phyloP scores from a whole-genome alignment of 2,329 filamentous ascomycete species.

The Aspergillus felis region DNA sequence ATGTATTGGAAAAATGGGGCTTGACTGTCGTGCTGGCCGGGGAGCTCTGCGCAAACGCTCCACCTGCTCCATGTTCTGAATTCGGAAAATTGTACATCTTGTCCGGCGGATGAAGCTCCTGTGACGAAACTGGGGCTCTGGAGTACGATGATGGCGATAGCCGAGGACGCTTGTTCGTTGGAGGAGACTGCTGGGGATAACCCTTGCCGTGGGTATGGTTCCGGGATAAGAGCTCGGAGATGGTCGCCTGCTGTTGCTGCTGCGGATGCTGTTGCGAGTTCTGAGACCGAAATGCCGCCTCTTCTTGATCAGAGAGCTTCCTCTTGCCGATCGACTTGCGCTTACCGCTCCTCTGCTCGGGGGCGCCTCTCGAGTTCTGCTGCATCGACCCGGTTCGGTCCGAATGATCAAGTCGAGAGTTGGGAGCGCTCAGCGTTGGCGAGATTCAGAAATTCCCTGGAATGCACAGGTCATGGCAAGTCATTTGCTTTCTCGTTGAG shows the following conservation, averaged over 20 bases:
- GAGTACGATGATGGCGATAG: constrained; percentile 25
- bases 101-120: constrained; percentile 28
- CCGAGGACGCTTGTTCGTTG: constrained; percentile 41
- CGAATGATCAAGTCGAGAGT: constrained; percentile 12
- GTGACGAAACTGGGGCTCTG: constrained; percentile 9
- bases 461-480: constrained; percentile 17
- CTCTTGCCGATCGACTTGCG: constrained; percentile 41
- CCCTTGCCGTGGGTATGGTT: constrained; percentile 22
- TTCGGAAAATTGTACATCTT: constrained; percentile 54
- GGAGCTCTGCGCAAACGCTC: constrained; percentile 44
- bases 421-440: constrained; percentile 19
- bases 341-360: constrained; percentile 42
- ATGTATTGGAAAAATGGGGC: constrained; percentile 27
- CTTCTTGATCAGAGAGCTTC: constrained; percentile 36
- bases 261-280: constrained; percentile 10
- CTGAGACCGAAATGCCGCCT: constrained; percentile 24
- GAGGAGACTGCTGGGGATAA: constrained; percentile 23
- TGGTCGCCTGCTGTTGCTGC: constrained; percentile 35
- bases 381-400: constrained; percentile 42
- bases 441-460: constrained; percentile 12
- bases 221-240: constrained; percentile 44
- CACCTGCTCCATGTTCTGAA: constrained; percentile 34
- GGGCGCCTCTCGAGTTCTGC: constrained; percentile 34
- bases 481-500: background rate
- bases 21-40: constrained; percentile 29